A percentile compares a stretch with the other conserved stretches of the same genome.
Conservation (phyloP, 192 early-diverging fungal genomes). For the Physocladia obscura region DNA sequence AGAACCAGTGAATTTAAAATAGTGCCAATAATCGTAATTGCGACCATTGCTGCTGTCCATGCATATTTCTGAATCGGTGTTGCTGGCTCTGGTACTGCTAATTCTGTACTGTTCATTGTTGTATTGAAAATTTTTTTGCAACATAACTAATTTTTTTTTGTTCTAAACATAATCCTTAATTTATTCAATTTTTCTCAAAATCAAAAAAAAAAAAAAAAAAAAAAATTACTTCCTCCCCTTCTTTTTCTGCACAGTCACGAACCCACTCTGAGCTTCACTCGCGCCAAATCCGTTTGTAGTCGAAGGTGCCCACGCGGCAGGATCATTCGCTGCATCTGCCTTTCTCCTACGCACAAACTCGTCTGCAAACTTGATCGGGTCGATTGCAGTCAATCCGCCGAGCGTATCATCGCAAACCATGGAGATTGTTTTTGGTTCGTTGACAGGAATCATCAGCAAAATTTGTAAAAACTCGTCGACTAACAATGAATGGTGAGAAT, state of each 20-base stretch:
- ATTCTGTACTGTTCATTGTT: too few species aligned
- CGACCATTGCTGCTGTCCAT: too few species aligned
- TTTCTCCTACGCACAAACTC: constrained; percentile 47
- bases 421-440: constrained; percentile 43
- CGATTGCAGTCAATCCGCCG: constrained; percentile 56
- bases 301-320: not conserved
- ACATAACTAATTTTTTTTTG: too few species aligned
- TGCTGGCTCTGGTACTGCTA: too few species aligned
- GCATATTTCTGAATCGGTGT: too few species aligned
- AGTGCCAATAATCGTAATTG: too few species aligned
- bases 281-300: not conserved
- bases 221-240: constrained; percentile 19
- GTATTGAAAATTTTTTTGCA: too few species aligned
- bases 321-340: constrained; percentile 36
- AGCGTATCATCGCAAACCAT: constrained; percentile 56
- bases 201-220: too few species aligned
- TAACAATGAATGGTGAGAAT: constrained; percentile 2
- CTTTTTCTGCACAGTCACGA: constrained; percentile 23
- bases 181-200: too few species aligned
- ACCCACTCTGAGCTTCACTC: not conserved
- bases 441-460: constrained; percentile 41
- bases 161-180: too few species aligned
- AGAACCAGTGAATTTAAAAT: too few species aligned
- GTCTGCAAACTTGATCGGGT: constrained; percentile 56
- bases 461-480: constrained; percentile 57